Conservation (phyloP, 805 yeast species). For the Starmerella cellae region DNA sequence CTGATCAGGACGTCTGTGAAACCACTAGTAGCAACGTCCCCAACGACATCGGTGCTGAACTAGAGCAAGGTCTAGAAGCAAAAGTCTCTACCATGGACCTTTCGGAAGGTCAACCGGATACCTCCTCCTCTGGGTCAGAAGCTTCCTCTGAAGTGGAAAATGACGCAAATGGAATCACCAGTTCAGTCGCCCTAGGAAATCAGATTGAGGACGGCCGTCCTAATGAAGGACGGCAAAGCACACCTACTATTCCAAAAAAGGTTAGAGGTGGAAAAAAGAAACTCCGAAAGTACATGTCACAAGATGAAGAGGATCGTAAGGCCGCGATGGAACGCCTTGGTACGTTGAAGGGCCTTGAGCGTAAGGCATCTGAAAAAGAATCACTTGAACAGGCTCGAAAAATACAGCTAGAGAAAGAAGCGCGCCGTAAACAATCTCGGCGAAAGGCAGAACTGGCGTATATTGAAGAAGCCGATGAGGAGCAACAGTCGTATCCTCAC, state of each 20-base stretch:
- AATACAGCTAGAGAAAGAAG: slow-evolving; percentile 27
- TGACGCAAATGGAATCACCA: not conserved
- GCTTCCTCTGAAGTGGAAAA: not conserved
- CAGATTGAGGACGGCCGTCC: not conserved
- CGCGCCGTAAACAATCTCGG: slow-evolving; percentile 31
- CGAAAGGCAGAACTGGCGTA: slow-evolving; percentile 35
- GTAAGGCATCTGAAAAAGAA: slow-evolving; percentile 28
- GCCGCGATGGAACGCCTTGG: slow-evolving; percentile 73
- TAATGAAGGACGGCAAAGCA: too few relatives aligned
- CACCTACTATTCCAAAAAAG: slow-evolving; percentile 12
- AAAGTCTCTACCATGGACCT: not conserved
- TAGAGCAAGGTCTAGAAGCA: too few relatives aligned
- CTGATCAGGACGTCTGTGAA: not conserved
- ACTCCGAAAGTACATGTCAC: slow-evolving; percentile 71
- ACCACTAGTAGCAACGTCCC: not conserved
- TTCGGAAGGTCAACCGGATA: not conserved
- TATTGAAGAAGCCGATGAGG: slow-evolving; percentile 28
- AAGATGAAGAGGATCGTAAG: slow-evolving; percentile 76
- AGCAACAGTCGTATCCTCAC: slow-evolving; percentile 32
- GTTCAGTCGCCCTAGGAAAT: not conserved
- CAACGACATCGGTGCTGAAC: too few relatives aligned
- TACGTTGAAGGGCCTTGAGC: slow-evolving; percentile 48
- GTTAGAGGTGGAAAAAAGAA: slow-evolving; percentile 79
- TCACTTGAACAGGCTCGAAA: slow-evolving; percentile 29
- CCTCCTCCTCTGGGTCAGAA: not conserved